phyloP scores from a whole-genome alignment of 176 grass and related monocot species.

The Oryza glumipatula region DNA sequence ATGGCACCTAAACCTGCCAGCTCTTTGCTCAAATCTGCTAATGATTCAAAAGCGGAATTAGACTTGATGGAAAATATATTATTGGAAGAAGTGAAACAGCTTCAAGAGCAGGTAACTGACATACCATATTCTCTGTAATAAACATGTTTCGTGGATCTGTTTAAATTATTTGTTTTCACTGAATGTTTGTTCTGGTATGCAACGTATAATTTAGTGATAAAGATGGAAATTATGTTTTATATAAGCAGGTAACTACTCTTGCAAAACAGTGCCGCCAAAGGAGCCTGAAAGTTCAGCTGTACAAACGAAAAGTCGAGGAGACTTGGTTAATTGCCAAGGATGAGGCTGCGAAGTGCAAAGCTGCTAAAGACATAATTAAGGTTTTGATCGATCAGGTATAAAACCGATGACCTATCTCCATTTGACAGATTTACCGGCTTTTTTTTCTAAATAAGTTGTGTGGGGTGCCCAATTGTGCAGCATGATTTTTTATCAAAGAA shows the following conservation, averaged over 20 bases:
- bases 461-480: constrained; percentile 45
- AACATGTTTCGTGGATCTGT: not conserved
- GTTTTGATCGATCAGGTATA: constrained; percentile 86
- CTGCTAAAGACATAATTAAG: constrained; percentile 86
- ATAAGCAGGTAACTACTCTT: constrained; percentile 64
- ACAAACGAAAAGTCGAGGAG: constrained; percentile 87
- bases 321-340: constrained; percentile 69
- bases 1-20: constrained; percentile 4
- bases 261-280: constrained; percentile 74
- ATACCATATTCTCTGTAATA: not conserved
- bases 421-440: not conserved
- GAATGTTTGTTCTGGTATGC: not conserved
- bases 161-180: not conserved
- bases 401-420: not conserved
- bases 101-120: constrained; percentile 72
- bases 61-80: constrained; percentile 66
- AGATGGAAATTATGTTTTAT: constrained; percentile 18
- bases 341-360: constrained; percentile 88
- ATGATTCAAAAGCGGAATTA: constrained; percentile 44
- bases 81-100: constrained; percentile 61
- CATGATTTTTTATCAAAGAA: constrained; percentile 62
- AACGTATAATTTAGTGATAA: not conserved
- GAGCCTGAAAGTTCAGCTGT: constrained; percentile 74
- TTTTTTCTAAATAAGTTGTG: not conserved
- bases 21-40: constrained; percentile 33